Base-by-base conservation (phyloP, 2,329 filamentous ascomycete genomes). In the Ustulina deusta region DNA sequence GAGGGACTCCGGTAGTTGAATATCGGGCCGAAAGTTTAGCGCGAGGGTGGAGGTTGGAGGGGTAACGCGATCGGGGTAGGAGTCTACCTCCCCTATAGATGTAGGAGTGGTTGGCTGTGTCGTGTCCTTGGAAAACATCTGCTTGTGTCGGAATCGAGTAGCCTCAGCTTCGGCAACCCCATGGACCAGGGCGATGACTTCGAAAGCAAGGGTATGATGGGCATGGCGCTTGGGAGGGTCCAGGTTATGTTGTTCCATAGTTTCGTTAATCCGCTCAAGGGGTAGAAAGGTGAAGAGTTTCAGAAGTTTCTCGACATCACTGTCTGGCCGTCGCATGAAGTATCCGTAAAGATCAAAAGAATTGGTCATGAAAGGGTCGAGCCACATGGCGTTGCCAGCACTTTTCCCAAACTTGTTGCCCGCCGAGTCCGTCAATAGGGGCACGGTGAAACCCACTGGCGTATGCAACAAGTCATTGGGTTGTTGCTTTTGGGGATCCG, bases 371-470 rank as follows among this genome's bases (percentile, higher is more conserved):
- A 91, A 89, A 61, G 86, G 85, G 78, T 97, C 93, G 2, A 99
- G 86, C 96, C 96, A 99, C 40, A 99, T 81, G 2, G 95, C 94
- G 78, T 98, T 98, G 29, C 94, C 95, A 1, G 93, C 92, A 70
- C 91, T 97, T 83, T 99, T 99, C 59, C 96, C 96, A 74, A 98
- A 94, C 80, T 99, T 99, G 77, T 89, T 89, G 20, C 96, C 96
- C 0, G 92, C 88, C 0, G 92, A 85, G 60, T 95, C 94, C 0
- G 94, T 97, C 42, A 99, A 83, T 1, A 99, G 87, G 0, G 96
- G 96, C 0, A 95, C 93, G 0, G 96, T 98, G 73, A 99, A 91
- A 7, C 96, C 96, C 69, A 95, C 87, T 0, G 94, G 93, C 17
- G 85, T 84, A 72, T 88, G 79, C 4, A 83, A 75, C 72, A 82